Base-by-base conservation (phyloP, 1,284 basidiomycete genomes). In the Cryptococcus maquisensis region DNA sequence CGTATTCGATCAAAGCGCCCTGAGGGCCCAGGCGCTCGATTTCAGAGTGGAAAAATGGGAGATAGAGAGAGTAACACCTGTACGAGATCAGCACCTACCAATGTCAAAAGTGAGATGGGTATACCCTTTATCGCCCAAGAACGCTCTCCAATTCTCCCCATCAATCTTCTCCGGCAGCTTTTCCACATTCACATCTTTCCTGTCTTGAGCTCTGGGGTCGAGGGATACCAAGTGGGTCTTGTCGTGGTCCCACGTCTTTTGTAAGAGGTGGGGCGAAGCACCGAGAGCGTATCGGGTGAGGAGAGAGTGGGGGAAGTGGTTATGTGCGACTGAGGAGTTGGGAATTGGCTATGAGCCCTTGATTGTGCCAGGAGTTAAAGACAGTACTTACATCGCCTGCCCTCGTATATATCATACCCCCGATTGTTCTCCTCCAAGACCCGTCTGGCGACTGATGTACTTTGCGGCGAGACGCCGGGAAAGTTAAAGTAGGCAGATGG, bases 221-320 rank as follows among this genome's bases (percentile, higher is more conserved):
- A 84, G 79, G 0, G 81, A 79, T 2, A 80, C 75, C 56, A 82
- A 79, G 7, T 62, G 52, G 5, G 10, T n/a, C 20, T 60, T 52
- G 40, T 72, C 68, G 21, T 61, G 51, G 23, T 54, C 57, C 63
- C 66, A 72, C 32, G 63, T 65, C 16, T 80, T 78, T 57, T 82
- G 76, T 39, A 87, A 60, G 12, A 84, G 74, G 16, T 77, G 72
- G 0, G 81, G 65, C 1, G 82, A 64, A 0, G 84, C 84, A 1
- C 85, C 85, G 20, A 87, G 71, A 55, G 86, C 82, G 61, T 86
- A 87, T 50, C 68, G 84, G 81, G 59, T 83, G 0, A 87, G 72
- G 0, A 84, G 46, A 15, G 63, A 66, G 55, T 72, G 63, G 3
- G 53, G 35, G n/a, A 86, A 74, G 68, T 87, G 85, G 64, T 86